Percentiles rank a stretch among this genome's conserved stretches.
phyloP scores from a whole-genome alignment of 257 asterid species.

The Solanum lycopersicoides region DNA sequence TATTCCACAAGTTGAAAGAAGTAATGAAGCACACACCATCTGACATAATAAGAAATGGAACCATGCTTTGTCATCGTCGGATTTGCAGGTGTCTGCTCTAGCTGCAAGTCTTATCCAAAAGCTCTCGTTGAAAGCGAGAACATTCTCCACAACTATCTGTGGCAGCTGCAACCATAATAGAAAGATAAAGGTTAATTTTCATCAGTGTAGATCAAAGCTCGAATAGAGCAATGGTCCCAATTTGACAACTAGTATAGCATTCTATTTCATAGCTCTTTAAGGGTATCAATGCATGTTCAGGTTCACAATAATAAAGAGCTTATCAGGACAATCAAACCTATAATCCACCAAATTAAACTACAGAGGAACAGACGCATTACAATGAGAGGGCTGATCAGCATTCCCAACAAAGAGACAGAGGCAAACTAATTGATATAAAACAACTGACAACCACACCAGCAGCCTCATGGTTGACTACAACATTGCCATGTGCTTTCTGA shows the following conservation, averaged over 20 bases:
- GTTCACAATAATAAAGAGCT: not conserved
- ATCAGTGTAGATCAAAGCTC: not conserved
- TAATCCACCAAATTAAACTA: not conserved
- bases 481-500: not conserved
- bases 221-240: not conserved
- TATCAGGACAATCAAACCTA: not conserved
- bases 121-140: slow-evolving; percentile 84
- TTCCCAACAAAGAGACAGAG: not conserved
- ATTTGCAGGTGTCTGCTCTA: slow-evolving; percentile 85
- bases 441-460: not conserved
- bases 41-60: slow-evolving; percentile 18
- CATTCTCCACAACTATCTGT: slow-evolving; percentile 79
- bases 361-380: not conserved
- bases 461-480: not conserved
- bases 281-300: not conserved
- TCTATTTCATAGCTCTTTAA: not conserved
- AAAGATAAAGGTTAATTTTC: not conserved
- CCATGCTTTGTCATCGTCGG: slow-evolving; percentile 90
- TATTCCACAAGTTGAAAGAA: not conserved
- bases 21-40: not conserved
- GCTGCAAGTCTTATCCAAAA: slow-evolving; percentile 95
- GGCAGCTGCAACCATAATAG: slow-evolving; percentile 47
- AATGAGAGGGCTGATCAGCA: not conserved
- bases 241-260: not conserved
- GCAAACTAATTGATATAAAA: not conserved